phyloP scores from a whole-genome alignment of 2,329 filamentous ascomycete species.

The Periglandula ipomoeae region DNA sequence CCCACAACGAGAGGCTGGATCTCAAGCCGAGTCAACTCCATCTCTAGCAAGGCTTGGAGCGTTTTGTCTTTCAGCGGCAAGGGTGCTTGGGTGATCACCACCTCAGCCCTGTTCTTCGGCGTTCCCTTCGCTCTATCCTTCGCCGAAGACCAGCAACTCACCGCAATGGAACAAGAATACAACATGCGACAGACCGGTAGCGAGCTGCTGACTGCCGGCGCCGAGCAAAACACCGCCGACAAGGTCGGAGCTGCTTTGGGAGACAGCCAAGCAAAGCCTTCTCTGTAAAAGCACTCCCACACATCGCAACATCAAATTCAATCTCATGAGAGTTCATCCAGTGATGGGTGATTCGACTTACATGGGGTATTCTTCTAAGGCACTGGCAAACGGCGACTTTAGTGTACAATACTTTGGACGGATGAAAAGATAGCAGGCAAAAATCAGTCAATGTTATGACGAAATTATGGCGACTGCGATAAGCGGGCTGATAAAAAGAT shows the following conservation, averaged over 20 bases:
- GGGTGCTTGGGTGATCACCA: slow-evolving; percentile 83
- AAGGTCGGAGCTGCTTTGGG: slow-evolving; percentile 42
- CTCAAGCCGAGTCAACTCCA: slow-evolving; percentile 49
- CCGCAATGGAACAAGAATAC: slow-evolving; percentile 97
- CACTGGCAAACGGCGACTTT: neutral
- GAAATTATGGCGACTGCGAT: neutral
- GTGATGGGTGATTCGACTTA: neutral
- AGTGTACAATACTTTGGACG: slow-evolving; percentile 7
- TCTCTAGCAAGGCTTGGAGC: slow-evolving; percentile 38
- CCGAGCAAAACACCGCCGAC: slow-evolving; percentile 35
- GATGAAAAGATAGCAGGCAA: neutral
- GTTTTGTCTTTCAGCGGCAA: slow-evolving; percentile 69
- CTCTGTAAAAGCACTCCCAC: slow-evolving; percentile 31
- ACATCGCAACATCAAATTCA: neutral
- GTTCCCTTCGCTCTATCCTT: slow-evolving; percentile 91
- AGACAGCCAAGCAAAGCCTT: slow-evolving; percentile 35
- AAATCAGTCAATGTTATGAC: neutral
- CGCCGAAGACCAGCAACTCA: slow-evolving; percentile 90
- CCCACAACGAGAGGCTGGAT: slow-evolving; percentile 62
- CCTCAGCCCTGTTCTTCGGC: slow-evolving; percentile 78
- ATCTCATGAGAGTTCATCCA: neutral
- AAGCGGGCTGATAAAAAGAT: neutral
- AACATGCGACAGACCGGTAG: slow-evolving; percentile 87
- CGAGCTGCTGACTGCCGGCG: slow-evolving; percentile 51
- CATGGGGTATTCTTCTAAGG: neutral